Conservation (phyloP, 768 basidiomycete species). For the Kockovaella imperatae region DNA sequence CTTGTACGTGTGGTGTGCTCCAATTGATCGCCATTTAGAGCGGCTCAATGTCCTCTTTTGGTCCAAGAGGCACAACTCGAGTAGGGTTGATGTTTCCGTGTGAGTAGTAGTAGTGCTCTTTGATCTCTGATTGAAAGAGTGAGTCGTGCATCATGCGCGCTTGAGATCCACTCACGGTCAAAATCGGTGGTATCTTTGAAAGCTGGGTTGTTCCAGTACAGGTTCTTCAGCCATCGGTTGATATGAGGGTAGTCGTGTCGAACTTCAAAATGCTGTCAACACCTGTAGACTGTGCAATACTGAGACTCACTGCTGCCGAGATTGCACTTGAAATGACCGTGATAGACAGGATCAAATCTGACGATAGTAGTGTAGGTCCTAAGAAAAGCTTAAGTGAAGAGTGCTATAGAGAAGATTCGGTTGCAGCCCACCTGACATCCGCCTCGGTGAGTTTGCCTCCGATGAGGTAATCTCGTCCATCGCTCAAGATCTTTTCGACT, state of each 20-base stretch:
- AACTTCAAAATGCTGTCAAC: slow-evolving; percentile 44
- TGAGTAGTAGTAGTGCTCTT: slow-evolving; percentile 44
- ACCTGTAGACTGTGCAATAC: not conserved
- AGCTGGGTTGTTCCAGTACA: slow-evolving; percentile 85
- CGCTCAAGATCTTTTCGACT: slow-evolving; percentile 62
- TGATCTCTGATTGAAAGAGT: slow-evolving; percentile 35
- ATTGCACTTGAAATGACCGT: slow-evolving; percentile 92
- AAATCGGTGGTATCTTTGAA: slow-evolving; percentile 85
- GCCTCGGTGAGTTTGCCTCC: slow-evolving; percentile 67
- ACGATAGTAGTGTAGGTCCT: slow-evolving; percentile 91
- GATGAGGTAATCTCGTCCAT: slow-evolving; percentile 72
- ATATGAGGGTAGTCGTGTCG: slow-evolving; percentile 80
- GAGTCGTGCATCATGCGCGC: slow-evolving; percentile 29
- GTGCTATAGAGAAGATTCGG: not conserved
- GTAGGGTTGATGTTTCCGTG: slow-evolving; percentile 64
- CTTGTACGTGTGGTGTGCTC: no score
- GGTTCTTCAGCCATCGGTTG: slow-evolving; percentile 67
- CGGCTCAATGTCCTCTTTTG: slow-evolving; percentile 60
- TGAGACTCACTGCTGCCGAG: slow-evolving; percentile 50
- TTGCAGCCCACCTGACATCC: slow-evolving; percentile 43
- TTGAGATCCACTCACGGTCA: slow-evolving; percentile 53
- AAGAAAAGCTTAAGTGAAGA: slow-evolving; percentile 28
- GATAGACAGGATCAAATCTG: slow-evolving; percentile 58
- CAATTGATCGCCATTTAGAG: slow-evolving; percentile 30
- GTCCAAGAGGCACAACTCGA: slow-evolving; percentile 68